A percentile compares a stretch with the other conserved stretches of the same genome.
Evolutionary conservation across 768 basidiomycete genomes (phyloP).

Genomic region (Trametes meyenii): DNA sequence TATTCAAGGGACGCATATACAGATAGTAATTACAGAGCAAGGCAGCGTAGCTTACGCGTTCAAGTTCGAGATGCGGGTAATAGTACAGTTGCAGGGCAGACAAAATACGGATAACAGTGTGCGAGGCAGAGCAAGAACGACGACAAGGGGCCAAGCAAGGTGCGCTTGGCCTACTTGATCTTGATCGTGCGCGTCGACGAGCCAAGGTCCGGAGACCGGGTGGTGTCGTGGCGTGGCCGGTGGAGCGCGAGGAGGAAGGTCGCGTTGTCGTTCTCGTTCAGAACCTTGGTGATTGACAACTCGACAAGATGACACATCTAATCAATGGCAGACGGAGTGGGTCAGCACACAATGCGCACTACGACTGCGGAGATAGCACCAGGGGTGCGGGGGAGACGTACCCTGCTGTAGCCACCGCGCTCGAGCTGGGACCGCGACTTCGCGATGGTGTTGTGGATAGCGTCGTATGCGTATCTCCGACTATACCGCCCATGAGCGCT

Average conservation of each 20-base stretch:
- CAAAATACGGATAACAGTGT: background rate
- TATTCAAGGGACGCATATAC: slow-evolving; percentile 7
- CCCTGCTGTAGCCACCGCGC: slow-evolving; percentile 57
- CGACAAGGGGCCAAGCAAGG: slow-evolving; percentile 10
- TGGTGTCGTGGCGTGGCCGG: slow-evolving; percentile 24
- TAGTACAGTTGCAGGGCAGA: slow-evolving; percentile 29
- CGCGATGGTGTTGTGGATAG: slow-evolving; percentile 80
- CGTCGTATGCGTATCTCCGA: slow-evolving; percentile 75
- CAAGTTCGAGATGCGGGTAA: slow-evolving; percentile 12
- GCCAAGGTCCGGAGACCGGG: slow-evolving; percentile 38
- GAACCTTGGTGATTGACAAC: slow-evolving; percentile 67
- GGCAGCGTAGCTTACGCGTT: slow-evolving; percentile 9
- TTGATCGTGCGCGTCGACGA: slow-evolving; percentile 41
- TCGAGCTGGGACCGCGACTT: slow-evolving; percentile 65
- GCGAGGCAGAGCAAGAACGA: slow-evolving; percentile 6
- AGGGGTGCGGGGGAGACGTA: slow-evolving; percentile 34
- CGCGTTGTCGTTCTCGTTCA: slow-evolving; percentile 70
- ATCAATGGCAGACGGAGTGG: background rate
- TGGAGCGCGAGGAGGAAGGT: slow-evolving; percentile 69
- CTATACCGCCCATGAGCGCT: slow-evolving; percentile 39
- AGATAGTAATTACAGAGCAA: slow-evolving; percentile 18
- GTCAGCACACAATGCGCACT: background rate
- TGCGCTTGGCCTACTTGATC: slow-evolving; percentile 40
- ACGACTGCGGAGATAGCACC: background rate
- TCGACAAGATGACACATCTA: slow-evolving; percentile 74